A percentile compares a stretch with the other conserved stretches of the same genome.
Conservation (phyloP, 192 early-diverging fungal species). For the Coemansia sp. region DNA sequence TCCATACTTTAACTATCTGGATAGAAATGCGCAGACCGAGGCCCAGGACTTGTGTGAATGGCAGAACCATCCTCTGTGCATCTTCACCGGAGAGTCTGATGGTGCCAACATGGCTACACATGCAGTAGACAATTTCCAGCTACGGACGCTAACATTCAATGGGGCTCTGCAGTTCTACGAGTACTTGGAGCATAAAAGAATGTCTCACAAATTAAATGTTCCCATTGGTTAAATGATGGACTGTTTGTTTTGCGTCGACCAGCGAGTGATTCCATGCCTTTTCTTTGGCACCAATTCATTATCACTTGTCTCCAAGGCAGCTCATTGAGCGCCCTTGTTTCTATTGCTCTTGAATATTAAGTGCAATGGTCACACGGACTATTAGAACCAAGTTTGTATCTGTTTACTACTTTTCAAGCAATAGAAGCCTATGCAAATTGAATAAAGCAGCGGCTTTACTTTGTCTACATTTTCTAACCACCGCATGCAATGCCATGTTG, state of each 20-base stretch:
- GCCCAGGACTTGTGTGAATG: neutral
- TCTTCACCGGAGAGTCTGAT: neutral
- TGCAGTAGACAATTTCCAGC: neutral
- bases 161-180: neutral
- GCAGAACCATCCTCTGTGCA: neutral
- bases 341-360: neutral
- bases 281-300: neutral
- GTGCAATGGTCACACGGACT: neutral
- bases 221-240: neutral
- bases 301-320: neutral
- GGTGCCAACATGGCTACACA: neutral
- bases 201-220: neutral
- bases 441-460: neutral
- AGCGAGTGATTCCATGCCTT: neutral
- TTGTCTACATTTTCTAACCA: neutral
- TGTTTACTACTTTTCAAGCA: no score
- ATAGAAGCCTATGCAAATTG: neutral
- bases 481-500: neutral
- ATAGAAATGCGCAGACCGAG: neutral
- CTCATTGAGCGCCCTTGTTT: neutral
- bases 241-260: neutral
- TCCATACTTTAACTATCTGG: neutral
- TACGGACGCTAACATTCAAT: neutral
- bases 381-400: neutral
- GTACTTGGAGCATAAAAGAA: neutral